Evolutionary conservation across 2,329 filamentous ascomycete species (phyloP).

Genomic region (Leptoxyphium fumago): DNA sequence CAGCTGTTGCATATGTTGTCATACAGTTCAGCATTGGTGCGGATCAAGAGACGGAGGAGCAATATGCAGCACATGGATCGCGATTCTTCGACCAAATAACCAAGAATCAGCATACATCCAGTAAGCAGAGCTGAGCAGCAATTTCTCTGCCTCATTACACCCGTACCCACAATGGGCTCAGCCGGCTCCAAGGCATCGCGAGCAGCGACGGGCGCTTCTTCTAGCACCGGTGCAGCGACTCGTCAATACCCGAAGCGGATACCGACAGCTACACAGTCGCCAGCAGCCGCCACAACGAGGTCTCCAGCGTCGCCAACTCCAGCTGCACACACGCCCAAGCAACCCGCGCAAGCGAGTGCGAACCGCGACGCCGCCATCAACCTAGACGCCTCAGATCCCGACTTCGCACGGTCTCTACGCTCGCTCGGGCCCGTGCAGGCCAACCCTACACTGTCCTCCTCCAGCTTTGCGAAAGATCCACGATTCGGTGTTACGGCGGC

Average conservation of each 20-base stretch:
- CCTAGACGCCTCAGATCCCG: conserved; percentile 45
- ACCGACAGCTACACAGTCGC: conserved; percentile 11
- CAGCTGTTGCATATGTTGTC: too few species aligned
- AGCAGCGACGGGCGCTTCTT: conserved; percentile 20
- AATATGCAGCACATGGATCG: too few species aligned
- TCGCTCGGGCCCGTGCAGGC: conserved; percentile 44
- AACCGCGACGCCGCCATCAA: conserved; percentile 36
- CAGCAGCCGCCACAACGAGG: conserved; percentile 13
- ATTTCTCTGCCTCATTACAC: neutral
- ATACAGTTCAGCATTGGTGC: too few species aligned
- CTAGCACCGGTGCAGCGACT: conserved; percentile 25
- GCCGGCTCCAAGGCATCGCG: conserved; percentile 42
- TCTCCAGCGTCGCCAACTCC: conserved; percentile 14
- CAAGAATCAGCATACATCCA: neutral
- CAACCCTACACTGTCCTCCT: conserved; percentile 40
- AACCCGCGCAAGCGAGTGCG: conserved; percentile 23
- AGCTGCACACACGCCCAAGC: conserved; percentile 23
- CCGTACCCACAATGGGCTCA: conserved; percentile 34
- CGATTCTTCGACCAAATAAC: too few species aligned
- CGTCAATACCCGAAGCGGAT: conserved; percentile 41
- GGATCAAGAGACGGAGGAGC: too few species aligned
- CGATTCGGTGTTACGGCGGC: conserved; percentile 4
- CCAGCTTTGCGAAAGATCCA: conserved; percentile 10
- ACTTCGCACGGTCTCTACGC: conserved; percentile 69
- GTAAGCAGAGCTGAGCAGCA: neutral